Percentiles rank a stretch among this genome's conserved stretches.
These are phyloP conservation scores for Endocalyx cinctus DNA, from an alignment of 2,329 filamentous ascomycete species.

Conservation along the genomic window DNA sequence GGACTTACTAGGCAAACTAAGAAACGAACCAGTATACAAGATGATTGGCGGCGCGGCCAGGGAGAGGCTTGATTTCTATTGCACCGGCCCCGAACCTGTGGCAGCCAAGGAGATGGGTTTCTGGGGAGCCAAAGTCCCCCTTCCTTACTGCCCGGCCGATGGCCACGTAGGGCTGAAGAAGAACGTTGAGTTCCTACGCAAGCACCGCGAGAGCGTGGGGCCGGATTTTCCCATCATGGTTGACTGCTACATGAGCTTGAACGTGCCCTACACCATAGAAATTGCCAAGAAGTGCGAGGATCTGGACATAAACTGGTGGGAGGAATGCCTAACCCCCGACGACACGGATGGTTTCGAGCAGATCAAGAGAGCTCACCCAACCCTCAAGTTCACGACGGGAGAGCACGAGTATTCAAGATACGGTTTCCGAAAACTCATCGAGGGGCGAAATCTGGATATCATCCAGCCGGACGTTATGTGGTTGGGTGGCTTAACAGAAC, in stretches of 20 bases:
- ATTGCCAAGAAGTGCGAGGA: conserved; percentile 78
- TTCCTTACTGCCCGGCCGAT: conserved; percentile 87
- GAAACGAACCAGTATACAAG: conserved; percentile 90
- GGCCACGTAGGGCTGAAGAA: conserved; percentile 76
- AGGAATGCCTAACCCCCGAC: conserved; percentile 87
- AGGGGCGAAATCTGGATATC: conserved; percentile 88
- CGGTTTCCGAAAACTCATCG: conserved; percentile 90
- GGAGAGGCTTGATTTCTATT: conserved; percentile 84
- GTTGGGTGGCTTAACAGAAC: conserved; percentile 88
- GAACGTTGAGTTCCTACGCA: conserved; percentile 83
- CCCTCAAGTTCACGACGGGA: conserved; percentile 89
- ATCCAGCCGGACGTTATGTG: conserved; percentile 97
- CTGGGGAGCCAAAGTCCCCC: conserved; percentile 82
- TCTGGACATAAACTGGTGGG: conserved; percentile 94
- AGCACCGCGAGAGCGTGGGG: conserved; percentile 78
- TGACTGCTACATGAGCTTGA: conserved; percentile 96
- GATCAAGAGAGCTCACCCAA: conserved; percentile 86
- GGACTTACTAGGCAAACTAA: conserved; percentile 87
- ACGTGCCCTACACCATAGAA: conserved; percentile 88
- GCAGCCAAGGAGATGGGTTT: conserved; percentile 84
- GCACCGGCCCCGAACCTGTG: conserved; percentile 80
- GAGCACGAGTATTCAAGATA: conserved; percentile 95
- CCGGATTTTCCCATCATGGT: conserved; percentile 92
- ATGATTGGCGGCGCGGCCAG: conserved; percentile 88
- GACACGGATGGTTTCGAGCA: conserved; percentile 87